phyloP scores from a whole-genome alignment of 805 yeast genomes.

The Myxozyma udenii region DNA sequence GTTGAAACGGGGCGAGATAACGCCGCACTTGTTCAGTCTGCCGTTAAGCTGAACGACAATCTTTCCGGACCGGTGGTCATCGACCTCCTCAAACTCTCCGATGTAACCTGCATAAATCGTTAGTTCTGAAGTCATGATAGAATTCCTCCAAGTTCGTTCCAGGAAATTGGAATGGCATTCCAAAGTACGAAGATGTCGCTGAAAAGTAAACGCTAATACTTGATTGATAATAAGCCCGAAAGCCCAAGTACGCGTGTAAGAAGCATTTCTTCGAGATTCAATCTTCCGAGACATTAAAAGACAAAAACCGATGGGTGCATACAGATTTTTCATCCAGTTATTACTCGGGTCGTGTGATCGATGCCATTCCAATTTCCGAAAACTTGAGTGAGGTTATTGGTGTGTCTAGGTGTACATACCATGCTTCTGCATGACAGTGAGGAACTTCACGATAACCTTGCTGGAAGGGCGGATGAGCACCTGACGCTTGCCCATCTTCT shows the following conservation, averaged over 20 bases:
- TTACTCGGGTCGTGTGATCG: conserved; percentile 63
- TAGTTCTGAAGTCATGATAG: background rate
- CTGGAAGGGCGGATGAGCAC: conserved; percentile 97
- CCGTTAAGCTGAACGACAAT: conserved; percentile 95
- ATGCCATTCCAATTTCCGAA: background rate
- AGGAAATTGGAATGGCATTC: background rate
- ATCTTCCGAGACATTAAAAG: conserved; percentile 97
- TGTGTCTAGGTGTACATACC: conserved; percentile 50
- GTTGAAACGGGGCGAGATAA: conserved; percentile 97
- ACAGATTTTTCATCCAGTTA: conserved; percentile 97
- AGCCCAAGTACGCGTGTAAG: conserved; percentile 40
- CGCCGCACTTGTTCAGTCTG: conserved; percentile 98
- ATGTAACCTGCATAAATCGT: conserved; percentile 58
- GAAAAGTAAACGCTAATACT: conserved; percentile 40
- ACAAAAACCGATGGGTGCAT: conserved; percentile 79
- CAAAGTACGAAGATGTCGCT: conserved; percentile 23
- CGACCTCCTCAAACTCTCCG: conserved; percentile 97
- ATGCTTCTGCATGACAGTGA: conserved; percentile 96
- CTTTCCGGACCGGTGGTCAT: conserved; percentile 99
- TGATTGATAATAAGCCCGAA: conserved; percentile 10
- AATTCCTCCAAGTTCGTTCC: too few species aligned
- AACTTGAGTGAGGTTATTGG: background rate
- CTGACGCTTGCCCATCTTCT: conserved; percentile 98
- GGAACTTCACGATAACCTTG: conserved; percentile 95
- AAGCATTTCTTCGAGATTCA: conserved; percentile 35